Evolutionary conservation across 208 protist genomes (phyloP), one percentile per base, ranked within the genome.

Genomic region (Sergeia podlipaevii): DNA sequence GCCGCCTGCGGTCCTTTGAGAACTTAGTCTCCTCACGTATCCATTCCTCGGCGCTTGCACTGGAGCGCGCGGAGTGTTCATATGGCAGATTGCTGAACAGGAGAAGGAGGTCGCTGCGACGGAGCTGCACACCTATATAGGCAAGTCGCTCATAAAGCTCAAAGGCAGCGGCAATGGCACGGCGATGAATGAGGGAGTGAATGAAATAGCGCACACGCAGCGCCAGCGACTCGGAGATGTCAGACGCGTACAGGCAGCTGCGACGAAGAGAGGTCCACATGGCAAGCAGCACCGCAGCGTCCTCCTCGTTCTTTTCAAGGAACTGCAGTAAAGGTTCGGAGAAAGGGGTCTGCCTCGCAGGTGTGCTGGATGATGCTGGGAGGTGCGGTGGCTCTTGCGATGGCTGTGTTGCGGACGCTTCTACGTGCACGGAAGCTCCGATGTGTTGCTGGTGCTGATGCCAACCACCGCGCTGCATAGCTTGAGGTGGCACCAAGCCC

Each of bases 191-290:
- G 11, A 93, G 74, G 11, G 60, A 65, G 45, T 93, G 86, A 0
- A 93, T 58, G 32, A 82, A 71, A 60, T 76, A 89, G 26, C 86
- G 73, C 5, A 85, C 74, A 23, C 76, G 73, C 59, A 88, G 57
- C 5, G 70, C 57, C 13, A 90, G 45, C 10, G 65, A 73, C 67
- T 89, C 81, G 3, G 81, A 85, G 17, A 93, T 49, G 28, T 84
- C 79, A 3, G 82, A 86, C 18, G 76, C 79, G 55, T 85, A 78
- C 28, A 89, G 62, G 41, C 86, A 93, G 53, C 80, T 75, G 50
- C 86, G 81, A 42, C 76, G 68, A 26, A 93, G 55, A 0, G 82
- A 86, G 2, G 80, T 86, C 82, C 81, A 90, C 80, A 86, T 90
- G 42, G 77, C 81, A 11, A 93, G 72, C 32, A 93, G 33, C n/a